phyloP scores from a whole-genome alignment of 306 rosid species.

The Hylodesmum podocarpum region DNA sequence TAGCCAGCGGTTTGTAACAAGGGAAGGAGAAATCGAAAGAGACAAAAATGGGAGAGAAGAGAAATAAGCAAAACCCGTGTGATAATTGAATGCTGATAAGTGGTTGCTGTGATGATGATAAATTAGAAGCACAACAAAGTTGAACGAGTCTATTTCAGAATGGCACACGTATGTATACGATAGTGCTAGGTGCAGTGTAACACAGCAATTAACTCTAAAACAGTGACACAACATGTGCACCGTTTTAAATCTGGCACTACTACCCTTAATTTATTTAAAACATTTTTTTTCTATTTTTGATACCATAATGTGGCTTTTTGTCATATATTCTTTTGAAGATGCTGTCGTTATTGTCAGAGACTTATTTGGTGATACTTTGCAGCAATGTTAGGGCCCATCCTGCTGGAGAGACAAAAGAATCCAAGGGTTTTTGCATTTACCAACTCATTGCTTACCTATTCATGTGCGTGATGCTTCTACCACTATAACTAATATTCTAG shows the following conservation, averaged over 20 bases:
- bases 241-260: background rate
- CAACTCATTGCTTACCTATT: background rate
- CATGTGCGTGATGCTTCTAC: background rate
- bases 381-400: conserved; percentile 8
- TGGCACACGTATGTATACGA: background rate
- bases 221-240: conserved; percentile 25
- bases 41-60: background rate
- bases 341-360: background rate
- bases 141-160: background rate
- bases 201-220: too few relatives aligned
- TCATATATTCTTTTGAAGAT: background rate
- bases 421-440: conserved; percentile 12
- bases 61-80: background rate
- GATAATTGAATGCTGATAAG: conserved; percentile 20
- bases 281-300: conserved; percentile 12
- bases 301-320: background rate
- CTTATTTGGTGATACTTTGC: background rate
- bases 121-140: background rate
- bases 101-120: conserved; percentile 24
- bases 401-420: background rate
- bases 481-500: background rate
- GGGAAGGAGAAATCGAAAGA: background rate
- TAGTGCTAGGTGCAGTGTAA: background rate
- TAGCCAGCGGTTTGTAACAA: too few relatives aligned
- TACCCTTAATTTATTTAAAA: background rate